Evolutionary conservation across 164 flowering plant species (phyloP).

Genomic region (Magnolia officinalis): DNA sequence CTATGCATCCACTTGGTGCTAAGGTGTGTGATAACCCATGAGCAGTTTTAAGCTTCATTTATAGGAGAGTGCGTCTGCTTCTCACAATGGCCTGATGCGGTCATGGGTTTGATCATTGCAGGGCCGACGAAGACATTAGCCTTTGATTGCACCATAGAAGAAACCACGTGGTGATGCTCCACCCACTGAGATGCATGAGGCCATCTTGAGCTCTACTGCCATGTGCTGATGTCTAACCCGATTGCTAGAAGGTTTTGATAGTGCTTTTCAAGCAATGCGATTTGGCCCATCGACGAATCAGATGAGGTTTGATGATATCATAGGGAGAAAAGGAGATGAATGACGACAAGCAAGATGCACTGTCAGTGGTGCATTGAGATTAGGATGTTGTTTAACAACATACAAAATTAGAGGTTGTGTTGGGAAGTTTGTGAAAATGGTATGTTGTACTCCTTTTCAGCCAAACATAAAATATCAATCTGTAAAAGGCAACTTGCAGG

Average conservation of each 20-base stretch:
- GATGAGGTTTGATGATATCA: no score
- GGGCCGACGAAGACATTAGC: background rate
- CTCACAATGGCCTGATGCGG: background rate
- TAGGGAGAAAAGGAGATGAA: no score
- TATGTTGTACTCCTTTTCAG: no score
- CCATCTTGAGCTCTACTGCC: background rate
- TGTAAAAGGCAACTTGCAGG: no score
- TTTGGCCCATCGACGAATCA: background rate
- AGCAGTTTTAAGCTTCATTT: background rate
- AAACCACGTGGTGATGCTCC: background rate
- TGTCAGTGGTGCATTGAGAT: no score
- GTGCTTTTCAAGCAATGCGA: background rate
- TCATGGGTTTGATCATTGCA: background rate
- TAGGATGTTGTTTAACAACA: no score
- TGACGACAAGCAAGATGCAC: no score
- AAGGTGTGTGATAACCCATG: background rate
- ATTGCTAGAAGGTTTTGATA: background rate
- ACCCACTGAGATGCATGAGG: background rate
- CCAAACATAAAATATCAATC: no score
- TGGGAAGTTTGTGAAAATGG: no score
- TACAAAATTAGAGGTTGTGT: no score
- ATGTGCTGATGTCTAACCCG: background rate
- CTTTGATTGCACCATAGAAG: background rate
- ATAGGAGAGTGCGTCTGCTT: background rate
- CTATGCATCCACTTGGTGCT: background rate